phyloP scores from a whole-genome alignment of 2,329 filamentous ascomycete genomes.

The Penicillium sp. region DNA sequence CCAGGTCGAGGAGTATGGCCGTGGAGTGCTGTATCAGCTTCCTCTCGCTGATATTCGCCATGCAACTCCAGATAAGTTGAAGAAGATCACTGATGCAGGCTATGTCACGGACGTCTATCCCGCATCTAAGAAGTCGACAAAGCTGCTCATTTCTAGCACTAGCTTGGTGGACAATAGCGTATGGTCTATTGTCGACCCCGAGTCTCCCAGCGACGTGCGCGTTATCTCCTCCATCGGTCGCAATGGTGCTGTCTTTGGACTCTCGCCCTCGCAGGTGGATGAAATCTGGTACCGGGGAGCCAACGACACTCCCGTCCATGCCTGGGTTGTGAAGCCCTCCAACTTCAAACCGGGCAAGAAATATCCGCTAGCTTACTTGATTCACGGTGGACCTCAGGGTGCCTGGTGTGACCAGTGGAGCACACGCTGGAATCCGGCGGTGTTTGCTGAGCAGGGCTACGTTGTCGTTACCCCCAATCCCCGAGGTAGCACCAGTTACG shows the following conservation, averaged over 20 bases:
- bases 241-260: conserved; percentile 34
- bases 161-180: conserved; percentile 40
- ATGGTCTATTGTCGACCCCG: conserved; percentile 36
- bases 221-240: conserved; percentile 34
- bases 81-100: conserved; percentile 35
- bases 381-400: conserved; percentile 46
- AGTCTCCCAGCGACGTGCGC: conserved; percentile 21
- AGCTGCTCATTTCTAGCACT: conserved; percentile 38
- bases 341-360: conserved; percentile 39
- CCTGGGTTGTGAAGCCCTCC: conserved; percentile 43
- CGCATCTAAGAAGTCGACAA: conserved; percentile 27
- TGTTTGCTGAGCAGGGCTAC: conserved; percentile 55
- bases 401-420: conserved; percentile 49
- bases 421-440: conserved; percentile 46
- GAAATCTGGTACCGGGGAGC: conserved; percentile 42
- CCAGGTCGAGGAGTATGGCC: conserved; percentile 36
- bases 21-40: conserved; percentile 37
- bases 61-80: too few species aligned
- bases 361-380: conserved; percentile 48
- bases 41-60: too few species aligned
- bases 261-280: conserved; percentile 36
- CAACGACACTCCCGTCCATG: conserved; percentile 37
- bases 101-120: conserved; percentile 35
- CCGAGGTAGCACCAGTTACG: conserved; percentile 51
- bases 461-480: conserved; percentile 53